Evolutionary conservation across 441 rosid genomes (phyloP).

Genomic region (Syzygium malaccense): DNA sequence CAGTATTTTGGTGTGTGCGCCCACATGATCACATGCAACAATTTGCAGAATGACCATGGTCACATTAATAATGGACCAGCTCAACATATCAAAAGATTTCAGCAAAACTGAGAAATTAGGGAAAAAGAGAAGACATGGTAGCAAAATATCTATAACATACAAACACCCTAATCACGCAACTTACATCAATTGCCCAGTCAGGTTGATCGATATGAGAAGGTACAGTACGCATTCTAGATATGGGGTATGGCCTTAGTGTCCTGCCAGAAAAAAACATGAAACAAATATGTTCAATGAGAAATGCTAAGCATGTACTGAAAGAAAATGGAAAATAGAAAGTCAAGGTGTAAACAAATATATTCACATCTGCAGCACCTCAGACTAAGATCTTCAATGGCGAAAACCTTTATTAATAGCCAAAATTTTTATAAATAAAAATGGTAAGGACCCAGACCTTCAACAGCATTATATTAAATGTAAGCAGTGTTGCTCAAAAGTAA

Average conservation of each 20-base stretch:
- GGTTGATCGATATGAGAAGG: slow-evolving; percentile 69
- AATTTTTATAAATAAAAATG: background rate
- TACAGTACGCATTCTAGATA: slow-evolving; percentile 52
- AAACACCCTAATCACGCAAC: slow-evolving; percentile 9
- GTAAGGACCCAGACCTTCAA: background rate
- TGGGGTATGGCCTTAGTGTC: slow-evolving; percentile 71
- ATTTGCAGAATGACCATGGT: background rate
- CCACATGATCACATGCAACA: background rate
- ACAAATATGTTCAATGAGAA: background rate
- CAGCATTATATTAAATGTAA: background rate
- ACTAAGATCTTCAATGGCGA: background rate
- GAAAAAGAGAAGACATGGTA: background rate
- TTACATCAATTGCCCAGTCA: slow-evolving; percentile 91
- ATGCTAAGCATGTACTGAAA: background rate
- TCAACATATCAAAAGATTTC: background rate
- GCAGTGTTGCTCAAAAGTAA: background rate
- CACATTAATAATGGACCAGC: background rate
- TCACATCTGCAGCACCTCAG: background rate
- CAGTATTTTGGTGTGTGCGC: background rate
- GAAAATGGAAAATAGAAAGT: background rate
- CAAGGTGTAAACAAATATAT: background rate
- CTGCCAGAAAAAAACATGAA: slow-evolving; percentile 31
- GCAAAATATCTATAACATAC: background rate
- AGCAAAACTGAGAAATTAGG: background rate
- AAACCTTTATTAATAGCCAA: background rate